Evolutionary conservation across 202 grass and related monocot species (phyloP).

Genomic region (Alloteropsis angusta): DNA sequence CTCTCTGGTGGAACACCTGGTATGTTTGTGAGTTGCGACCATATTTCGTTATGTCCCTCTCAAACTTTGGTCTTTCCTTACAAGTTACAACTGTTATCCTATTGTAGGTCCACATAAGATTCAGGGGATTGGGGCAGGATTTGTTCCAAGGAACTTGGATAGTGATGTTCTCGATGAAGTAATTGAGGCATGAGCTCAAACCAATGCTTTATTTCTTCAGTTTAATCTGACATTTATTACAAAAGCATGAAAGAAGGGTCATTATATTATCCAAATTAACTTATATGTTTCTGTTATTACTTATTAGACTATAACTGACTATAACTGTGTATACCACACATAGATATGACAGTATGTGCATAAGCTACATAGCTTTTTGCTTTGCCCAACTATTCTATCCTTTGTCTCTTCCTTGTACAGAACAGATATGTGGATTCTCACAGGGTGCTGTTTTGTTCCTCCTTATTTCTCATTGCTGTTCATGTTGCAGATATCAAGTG

Average conservation of each 20-base stretch:
- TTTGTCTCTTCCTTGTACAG: neutral
- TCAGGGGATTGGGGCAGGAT: conserved; percentile 26
- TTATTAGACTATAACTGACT: neutral
- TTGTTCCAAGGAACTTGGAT: conserved; percentile 77
- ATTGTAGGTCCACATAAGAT: too few relatives aligned
- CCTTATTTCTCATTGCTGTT: neutral
- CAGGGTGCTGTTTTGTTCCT: neutral
- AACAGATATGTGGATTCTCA: neutral
- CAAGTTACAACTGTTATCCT: neutral
- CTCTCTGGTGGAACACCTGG: conserved; percentile 84
- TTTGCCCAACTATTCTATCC: neutral
- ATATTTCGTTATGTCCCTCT: neutral
- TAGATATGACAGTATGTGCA: neutral
- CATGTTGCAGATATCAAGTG: conserved; percentile 64
- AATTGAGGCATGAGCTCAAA: conserved; percentile 43
- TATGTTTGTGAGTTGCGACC: conserved; percentile 28
- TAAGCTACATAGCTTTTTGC: neutral
- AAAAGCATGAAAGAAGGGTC: neutral
- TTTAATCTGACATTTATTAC: neutral
- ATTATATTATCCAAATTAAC: neutral
- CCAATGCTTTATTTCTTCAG: neutral
- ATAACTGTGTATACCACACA: neutral
- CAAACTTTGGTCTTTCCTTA: conserved; percentile 4
- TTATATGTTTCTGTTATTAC: neutral
- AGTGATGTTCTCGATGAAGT: conserved; percentile 71